These are phyloP conservation scores for Endothia cerciana DNA, from an alignment of 2,329 filamentous ascomycete species.

Conservation along the genomic window DNA sequence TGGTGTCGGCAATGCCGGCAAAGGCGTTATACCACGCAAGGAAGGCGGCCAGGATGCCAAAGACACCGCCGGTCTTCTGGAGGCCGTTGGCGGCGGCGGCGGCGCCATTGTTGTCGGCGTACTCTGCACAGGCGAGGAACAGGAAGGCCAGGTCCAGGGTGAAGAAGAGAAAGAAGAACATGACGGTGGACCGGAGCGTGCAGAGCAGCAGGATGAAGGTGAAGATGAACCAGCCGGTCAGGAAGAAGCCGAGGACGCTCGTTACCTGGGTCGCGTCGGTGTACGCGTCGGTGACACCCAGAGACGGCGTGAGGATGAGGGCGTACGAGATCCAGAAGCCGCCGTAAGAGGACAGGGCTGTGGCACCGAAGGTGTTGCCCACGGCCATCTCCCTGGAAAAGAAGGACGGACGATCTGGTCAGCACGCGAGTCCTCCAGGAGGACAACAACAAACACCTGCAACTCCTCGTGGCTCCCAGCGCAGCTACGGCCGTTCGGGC, in stretches of 20 bases:
- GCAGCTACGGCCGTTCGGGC: too few relatives aligned
- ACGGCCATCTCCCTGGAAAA: constrained; percentile 77
- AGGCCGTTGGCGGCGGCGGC: constrained; percentile 50
- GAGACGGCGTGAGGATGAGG: constrained; percentile 69
- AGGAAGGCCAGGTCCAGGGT: constrained; percentile 77
- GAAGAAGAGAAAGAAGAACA: constrained; percentile 79
- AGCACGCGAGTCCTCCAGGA: not conserved
- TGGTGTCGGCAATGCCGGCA: constrained; percentile 76
- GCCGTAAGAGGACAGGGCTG: constrained; percentile 78
- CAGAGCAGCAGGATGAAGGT: constrained; percentile 74
- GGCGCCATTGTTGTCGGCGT: constrained; percentile 56
- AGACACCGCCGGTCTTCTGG: constrained; percentile 74
- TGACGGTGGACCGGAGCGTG: constrained; percentile 76
- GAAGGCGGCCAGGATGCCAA: constrained; percentile 81
- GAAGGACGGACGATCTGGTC: constrained; percentile 22
- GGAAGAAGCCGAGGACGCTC: constrained; percentile 73
- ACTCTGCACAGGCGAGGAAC: constrained; percentile 69
- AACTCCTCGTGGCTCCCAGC: too few relatives aligned
- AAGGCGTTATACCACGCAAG: constrained; percentile 87
- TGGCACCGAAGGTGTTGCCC: constrained; percentile 87
- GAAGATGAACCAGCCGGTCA: constrained; percentile 85
- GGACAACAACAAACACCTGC: too few relatives aligned
- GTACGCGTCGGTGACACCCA: constrained; percentile 51
- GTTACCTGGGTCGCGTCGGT: constrained; percentile 49
- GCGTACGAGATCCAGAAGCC: constrained; percentile 82